phyloP scores from a whole-genome alignment of 225 moss, liverwort and hornwort species.

The Climacium dendroides region DNA sequence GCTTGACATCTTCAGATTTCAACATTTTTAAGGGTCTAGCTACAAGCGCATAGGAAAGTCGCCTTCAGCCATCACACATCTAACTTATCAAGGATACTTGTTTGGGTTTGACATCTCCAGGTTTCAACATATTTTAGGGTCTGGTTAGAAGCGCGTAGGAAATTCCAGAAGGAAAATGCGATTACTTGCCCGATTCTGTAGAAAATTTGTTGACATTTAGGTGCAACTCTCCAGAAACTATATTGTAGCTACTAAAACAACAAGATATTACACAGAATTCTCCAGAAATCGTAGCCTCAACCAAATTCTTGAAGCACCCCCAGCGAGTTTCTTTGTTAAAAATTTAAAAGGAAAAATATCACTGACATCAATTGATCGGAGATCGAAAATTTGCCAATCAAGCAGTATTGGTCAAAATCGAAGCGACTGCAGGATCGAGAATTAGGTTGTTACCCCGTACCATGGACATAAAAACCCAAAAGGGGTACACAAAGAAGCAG shows the following conservation, averaged over 20 bases:
- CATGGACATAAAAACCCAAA: background rate
- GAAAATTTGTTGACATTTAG: background rate
- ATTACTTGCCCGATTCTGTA: background rate
- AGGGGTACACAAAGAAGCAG: background rate
- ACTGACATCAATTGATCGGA: background rate
- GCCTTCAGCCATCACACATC: background rate
- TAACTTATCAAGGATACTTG: background rate
- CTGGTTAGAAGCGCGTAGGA: background rate
- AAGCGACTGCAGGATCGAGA: background rate
- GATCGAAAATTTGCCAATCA: background rate
- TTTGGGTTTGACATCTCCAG: background rate
- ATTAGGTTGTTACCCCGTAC: background rate
- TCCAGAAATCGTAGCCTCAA: background rate
- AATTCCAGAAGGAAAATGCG: background rate
- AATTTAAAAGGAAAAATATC: background rate
- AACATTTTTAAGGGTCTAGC: background rate
- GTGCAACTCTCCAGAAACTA: background rate
- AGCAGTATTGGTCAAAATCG: background rate
- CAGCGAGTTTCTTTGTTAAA: background rate
- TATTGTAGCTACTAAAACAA: background rate
- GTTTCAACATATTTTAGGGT: background rate
- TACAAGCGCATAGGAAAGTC: background rate
- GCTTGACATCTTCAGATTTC: background rate
- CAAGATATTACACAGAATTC: background rate
- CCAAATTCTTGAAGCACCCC: background rate